Conservation (phyloP, 1,284 basidiomycete genomes). For the Cryptococcus sp. region DNA sequence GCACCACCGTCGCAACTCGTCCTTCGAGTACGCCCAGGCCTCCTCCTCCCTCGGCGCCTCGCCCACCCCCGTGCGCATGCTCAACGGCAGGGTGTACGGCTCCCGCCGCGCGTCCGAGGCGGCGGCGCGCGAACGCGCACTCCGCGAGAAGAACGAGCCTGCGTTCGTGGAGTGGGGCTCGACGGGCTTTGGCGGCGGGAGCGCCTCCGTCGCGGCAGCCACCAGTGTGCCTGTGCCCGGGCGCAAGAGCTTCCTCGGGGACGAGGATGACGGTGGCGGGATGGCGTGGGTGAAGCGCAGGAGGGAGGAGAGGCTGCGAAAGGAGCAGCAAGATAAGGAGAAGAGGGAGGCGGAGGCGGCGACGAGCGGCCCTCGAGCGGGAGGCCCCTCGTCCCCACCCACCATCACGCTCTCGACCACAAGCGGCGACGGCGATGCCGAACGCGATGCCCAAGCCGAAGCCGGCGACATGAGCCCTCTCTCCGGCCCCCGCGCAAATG, state of each 20-base stretch:
- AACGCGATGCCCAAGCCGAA: too few species aligned
- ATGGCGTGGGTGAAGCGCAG: slow-evolving; percentile 49
- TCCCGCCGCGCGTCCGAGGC: slow-evolving; percentile 40
- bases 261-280: slow-evolving; percentile 48
- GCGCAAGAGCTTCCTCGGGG: slow-evolving; percentile 17
- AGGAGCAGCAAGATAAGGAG: slow-evolving; percentile 27
- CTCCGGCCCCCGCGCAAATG: not conserved
- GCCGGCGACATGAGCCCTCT: too few species aligned
- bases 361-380: too few species aligned
- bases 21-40: slow-evolving; percentile 18
- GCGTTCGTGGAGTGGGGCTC: slow-evolving; percentile 49
- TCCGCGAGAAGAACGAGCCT: slow-evolving; percentile 36
- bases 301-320: slow-evolving; percentile 40
- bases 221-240: not conserved
- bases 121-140: slow-evolving; percentile 26
- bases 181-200: slow-evolving; percentile 15
- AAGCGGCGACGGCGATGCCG: too few species aligned
- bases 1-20: slow-evolving; percentile 32
- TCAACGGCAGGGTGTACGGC: slow-evolving; percentile 50
- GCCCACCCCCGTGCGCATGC: slow-evolving; percentile 38
- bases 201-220: not conserved
- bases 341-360: slow-evolving; percentile 10
- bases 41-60: slow-evolving; percentile 14
- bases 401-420: too few species aligned
- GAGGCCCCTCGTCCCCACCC: not conserved